phyloP scores from a whole-genome alignment of 345 rosid genomes.

The Cardamine occulta region DNA sequence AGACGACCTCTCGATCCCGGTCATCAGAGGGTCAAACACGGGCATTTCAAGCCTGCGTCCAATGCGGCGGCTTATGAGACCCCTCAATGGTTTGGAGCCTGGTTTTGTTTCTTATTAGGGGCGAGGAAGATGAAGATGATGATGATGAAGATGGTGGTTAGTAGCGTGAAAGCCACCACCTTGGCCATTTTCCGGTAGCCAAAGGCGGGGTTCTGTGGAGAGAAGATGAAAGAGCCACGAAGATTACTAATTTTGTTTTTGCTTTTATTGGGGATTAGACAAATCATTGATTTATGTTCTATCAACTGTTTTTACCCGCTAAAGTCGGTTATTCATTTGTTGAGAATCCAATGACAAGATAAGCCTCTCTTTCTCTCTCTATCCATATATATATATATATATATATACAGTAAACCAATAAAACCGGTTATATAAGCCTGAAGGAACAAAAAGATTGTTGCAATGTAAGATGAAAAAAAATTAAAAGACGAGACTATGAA shows the following conservation, averaged over 20 bases:
- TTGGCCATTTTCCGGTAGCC: constrained; percentile 56
- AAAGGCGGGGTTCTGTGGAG: constrained; percentile 37
- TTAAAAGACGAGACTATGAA: constrained; percentile 8
- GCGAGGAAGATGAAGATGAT: constrained; percentile 37
- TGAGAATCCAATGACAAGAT: constrained; percentile 24
- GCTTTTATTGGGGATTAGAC: constrained; percentile 1
- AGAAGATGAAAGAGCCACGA: constrained; percentile 24
- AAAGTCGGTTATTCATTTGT: constrained; percentile 52
- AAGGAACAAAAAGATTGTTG: constrained; percentile 25
- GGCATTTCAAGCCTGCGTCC: constrained; percentile 49
- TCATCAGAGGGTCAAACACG: constrained; percentile 63
- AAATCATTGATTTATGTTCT: constrained; percentile 13
- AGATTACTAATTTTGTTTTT: constrained; percentile 23
- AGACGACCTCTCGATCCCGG: constrained; percentile 47
- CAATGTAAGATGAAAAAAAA: neutral
- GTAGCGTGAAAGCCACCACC: constrained; percentile 62
- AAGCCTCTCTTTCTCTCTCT: constrained; percentile 2
- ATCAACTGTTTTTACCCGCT: constrained; percentile 41
- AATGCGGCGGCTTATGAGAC: constrained; percentile 52
- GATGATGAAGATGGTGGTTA: constrained; percentile 49
- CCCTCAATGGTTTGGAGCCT: constrained; percentile 9
- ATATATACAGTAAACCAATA: constrained; percentile 36
- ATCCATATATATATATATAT: neutral
- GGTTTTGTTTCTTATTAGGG: constrained; percentile 30
- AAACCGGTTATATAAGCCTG: constrained; percentile 31